These are phyloP conservation scores for Murraya koenigii DNA, from an alignment of 345 rosid species.

Conservation along the genomic window DNA sequence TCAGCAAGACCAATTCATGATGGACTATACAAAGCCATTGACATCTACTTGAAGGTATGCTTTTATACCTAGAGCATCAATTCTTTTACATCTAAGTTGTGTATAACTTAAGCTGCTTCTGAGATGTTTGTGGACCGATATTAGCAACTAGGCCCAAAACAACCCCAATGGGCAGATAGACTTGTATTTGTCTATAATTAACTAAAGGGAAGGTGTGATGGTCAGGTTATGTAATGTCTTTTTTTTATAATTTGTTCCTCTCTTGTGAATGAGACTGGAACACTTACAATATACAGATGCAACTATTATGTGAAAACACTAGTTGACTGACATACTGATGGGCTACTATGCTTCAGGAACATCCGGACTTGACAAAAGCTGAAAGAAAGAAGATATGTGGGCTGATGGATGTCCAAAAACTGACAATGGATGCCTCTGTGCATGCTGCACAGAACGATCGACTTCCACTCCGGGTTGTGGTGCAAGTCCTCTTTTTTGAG, in stretches of 20 bases:
- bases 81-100: background rate
- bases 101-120: background rate
- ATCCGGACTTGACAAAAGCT: constrained; percentile 55
- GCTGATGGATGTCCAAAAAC: constrained; percentile 78
- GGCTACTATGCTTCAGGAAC: constrained; percentile 57
- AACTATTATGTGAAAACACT: background rate
- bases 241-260: background rate
- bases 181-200: background rate
- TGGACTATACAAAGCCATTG: constrained; percentile 80
- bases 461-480: constrained; percentile 81
- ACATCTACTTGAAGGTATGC: constrained; percentile 68
- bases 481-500: constrained; percentile 89
- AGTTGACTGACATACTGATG: background rate
- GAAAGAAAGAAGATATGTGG: constrained; percentile 77
- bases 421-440: constrained; percentile 64
- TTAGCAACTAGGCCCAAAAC: background rate
- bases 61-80: background rate
- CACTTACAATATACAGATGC: background rate
- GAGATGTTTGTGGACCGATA: background rate
- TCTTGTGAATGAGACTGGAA: background rate
- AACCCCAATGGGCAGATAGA: background rate
- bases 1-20: constrained; percentile 76
- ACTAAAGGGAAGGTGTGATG: background rate
- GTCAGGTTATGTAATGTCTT: background rate
- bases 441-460: constrained; percentile 91